Conservation (phyloP, 352 stramenopile genomes). For the Pythium scleroteichum region DNA sequence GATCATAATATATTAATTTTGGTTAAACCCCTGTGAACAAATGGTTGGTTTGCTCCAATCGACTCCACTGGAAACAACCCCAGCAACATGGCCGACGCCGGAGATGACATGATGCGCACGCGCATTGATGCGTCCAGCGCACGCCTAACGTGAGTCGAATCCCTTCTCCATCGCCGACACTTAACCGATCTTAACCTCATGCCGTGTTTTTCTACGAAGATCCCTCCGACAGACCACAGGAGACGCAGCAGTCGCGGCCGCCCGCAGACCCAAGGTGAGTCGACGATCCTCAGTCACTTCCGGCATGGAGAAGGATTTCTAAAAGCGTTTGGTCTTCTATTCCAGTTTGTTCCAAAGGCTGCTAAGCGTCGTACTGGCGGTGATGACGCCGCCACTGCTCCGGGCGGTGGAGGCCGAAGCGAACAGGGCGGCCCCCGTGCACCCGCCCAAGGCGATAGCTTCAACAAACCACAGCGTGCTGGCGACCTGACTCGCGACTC, state of each 20-base stretch:
- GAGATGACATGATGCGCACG: conserved; percentile 53
- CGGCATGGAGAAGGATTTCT: not conserved
- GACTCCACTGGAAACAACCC: conserved; percentile 7
- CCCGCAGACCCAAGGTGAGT: conserved; percentile 54
- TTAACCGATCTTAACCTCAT: no score
- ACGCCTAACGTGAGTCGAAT: conserved; percentile 55
- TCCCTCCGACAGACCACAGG: conserved; percentile 52
- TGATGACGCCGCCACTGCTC: conserved; percentile 24
- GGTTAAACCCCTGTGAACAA: not conserved
- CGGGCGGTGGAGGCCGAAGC: conserved; percentile 7
- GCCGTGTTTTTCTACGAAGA: conserved; percentile 25
- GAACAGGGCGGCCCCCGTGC: conserved; percentile 18
- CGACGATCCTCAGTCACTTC: not conserved
- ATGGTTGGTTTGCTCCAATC: conserved; percentile 28
- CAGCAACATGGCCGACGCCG: conserved; percentile 33
- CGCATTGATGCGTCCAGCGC: conserved; percentile 70
- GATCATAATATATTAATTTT: not conserved
- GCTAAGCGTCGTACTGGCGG: conserved; percentile 48
- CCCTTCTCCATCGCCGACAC: not conserved
- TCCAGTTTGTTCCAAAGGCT: conserved; percentile 76
- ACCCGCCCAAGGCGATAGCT: conserved; percentile 13
- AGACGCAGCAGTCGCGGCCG: conserved; percentile 35
- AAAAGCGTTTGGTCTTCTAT: not conserved
- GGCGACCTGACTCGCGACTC: conserved; percentile 45
- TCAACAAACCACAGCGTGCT: conserved; percentile 42